Percentiles rank a stretch among this genome's conserved stretches.
These are phyloP conservation scores for Rhodotorula sphaerocarpa DNA, from an alignment of 768 basidiomycete genomes.

Conservation along the genomic window DNA sequence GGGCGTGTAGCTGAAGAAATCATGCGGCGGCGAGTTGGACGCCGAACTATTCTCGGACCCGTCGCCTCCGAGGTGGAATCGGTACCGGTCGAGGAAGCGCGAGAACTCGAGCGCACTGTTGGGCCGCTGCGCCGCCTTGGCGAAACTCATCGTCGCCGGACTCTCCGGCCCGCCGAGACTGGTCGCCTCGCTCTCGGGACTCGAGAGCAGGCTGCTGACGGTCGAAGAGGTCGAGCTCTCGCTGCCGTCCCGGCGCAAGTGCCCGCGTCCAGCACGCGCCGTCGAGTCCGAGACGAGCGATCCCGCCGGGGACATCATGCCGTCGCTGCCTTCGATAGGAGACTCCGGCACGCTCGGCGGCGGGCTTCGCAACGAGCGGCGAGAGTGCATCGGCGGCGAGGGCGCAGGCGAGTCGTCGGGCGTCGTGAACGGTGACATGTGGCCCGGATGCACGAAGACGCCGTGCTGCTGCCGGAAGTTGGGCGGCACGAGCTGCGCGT, in stretches of 20 bases:
- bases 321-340: not conserved
- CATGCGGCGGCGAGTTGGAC: not conserved
- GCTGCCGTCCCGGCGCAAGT: slow-evolving; percentile 6
- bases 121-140: not conserved
- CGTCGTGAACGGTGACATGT: not conserved
- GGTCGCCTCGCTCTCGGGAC: slow-evolving; percentile 26
- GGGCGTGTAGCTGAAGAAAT: not conserved
- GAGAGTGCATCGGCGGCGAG: slow-evolving; percentile 3
- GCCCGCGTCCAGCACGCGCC: not conserved
- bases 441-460: not conserved
- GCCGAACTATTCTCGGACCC: not conserved
- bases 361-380: slow-evolving; percentile 4
- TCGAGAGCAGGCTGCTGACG: slow-evolving; percentile 11
- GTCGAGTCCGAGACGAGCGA: not conserved
- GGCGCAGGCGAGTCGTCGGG: slow-evolving; percentile 9
- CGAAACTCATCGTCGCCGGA: slow-evolving; percentile 4
- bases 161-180: slow-evolving; percentile 19
- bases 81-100: slow-evolving; percentile 31
- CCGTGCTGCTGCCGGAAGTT: slow-evolving; percentile 22
- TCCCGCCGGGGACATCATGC: slow-evolving; percentile 1
- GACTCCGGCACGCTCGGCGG: slow-evolving; percentile 6
- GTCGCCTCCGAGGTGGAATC: slow-evolving; percentile 22
- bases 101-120: slow-evolving; percentile 29
- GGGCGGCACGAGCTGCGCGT: slow-evolving; percentile 26
- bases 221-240: slow-evolving; percentile 9